Evolutionary conservation across 139 green algal genomes (phyloP), one percentile per base, ranked within the genome.

Genomic region (Coelastrella sp.): DNA sequence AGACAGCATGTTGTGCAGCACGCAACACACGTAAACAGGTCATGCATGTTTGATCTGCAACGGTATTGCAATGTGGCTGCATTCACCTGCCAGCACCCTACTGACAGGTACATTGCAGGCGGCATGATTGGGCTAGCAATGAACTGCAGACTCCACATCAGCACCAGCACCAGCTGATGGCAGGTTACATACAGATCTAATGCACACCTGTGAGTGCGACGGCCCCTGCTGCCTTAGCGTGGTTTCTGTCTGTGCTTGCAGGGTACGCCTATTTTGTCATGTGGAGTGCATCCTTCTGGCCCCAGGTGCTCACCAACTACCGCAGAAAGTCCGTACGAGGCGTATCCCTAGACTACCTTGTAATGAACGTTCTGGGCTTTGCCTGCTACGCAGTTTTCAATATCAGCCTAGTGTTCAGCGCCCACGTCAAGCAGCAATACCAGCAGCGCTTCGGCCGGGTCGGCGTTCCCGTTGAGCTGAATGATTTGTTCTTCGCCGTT

Each of bases 401-500:
- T 65, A 49, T 87, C 59, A 89, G 88, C 1, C 86, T 97, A 8
- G 94, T 90, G 68, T 95, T 89, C 80, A 92, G 66, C 60, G 22
- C 78, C 4, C 19, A 22, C 1, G 81, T 85, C 7, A n/a, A 93
- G 66, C 95, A 96, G 80, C 59, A 86, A 49, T 78, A 92, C 56
- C 59, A 74, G 7, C 4, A n/a, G 10, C 81, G 56, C 72, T 14
- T 92, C 94, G 60, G 80, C 85, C 25, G 91, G 78, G 10, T 78
- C 10, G 57, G 49, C n/a, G 27, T 60, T 10, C 72, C 94, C 7
- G 90, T 96, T 0, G 89, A 95, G 60, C 86, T 91, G 27, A 96
- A 96, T 70, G 95, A 97, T 82, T 93, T 97, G 0, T 87, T 95
- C 35, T 97, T 97, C 49, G 87, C 91, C 9, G 72, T 95, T 22